Conservation (phyloP, 352 stramenopile genomes). For the Pythium monospermum region DNA sequence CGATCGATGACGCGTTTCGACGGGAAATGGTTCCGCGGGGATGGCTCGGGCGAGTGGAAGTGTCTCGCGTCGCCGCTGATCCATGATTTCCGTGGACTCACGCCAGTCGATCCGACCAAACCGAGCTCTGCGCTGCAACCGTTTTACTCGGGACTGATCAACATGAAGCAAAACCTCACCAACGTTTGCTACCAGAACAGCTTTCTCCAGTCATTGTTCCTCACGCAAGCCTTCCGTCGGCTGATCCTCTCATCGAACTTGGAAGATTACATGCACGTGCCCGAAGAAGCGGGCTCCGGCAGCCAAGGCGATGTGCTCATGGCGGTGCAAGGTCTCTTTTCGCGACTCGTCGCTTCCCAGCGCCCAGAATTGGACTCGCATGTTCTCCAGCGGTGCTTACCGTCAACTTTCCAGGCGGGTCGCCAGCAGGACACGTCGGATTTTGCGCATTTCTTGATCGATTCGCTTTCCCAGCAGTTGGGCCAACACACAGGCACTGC, state of each 20-base stretch:
- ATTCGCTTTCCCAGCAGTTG: slow-evolving; percentile 69
- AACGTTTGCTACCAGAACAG: slow-evolving; percentile 91
- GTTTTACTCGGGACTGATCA: slow-evolving; percentile 81
- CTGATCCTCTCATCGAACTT: slow-evolving; percentile 59
- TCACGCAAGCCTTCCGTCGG: slow-evolving; percentile 78
- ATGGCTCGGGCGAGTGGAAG: slow-evolving; percentile 78
- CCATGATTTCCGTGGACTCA: slow-evolving; percentile 66
- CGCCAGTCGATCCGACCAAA: slow-evolving; percentile 19
- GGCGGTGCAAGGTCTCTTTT: slow-evolving; percentile 70
- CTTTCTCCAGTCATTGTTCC: slow-evolving; percentile 84
- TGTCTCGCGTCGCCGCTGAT: slow-evolving; percentile 46
- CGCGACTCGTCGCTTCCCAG: slow-evolving; percentile 65
- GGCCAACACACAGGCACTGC: slow-evolving; percentile 50
- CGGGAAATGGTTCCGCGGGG: slow-evolving; percentile 82
- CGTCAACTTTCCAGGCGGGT: slow-evolving; percentile 70
- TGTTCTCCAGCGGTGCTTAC: slow-evolving; percentile 62
- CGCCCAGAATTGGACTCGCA: slow-evolving; percentile 61
- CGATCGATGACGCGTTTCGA: slow-evolving; percentile 50
- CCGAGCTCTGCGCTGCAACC: slow-evolving; percentile 35
- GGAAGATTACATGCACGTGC: slow-evolving; percentile 32
- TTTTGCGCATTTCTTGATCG: slow-evolving; percentile 84
- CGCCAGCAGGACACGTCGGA: slow-evolving; percentile 84
- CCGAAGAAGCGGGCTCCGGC: slow-evolving; percentile 15
- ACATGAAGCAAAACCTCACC: slow-evolving; percentile 88
- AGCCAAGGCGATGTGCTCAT: slow-evolving; percentile 39